These are phyloP conservation scores for Globisporangium splendens DNA, from an alignment of 352 stramenopile species.

Conservation along the genomic window DNA sequence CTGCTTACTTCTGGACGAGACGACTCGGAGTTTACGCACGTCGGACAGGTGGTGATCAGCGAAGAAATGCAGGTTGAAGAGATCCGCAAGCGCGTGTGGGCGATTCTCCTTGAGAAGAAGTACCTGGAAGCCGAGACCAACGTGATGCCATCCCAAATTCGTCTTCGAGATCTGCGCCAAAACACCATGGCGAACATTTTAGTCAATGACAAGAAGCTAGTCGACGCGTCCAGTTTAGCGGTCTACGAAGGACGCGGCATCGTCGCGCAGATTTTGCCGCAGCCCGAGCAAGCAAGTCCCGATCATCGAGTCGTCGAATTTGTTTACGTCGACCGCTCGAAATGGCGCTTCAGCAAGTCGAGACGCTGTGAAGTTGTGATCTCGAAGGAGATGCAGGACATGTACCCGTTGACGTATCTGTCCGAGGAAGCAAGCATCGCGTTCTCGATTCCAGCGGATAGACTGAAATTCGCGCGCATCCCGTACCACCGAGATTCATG, in stretches of 20 bases:
- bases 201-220: conserved; percentile 52
- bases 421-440: conserved; percentile 25
- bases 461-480: conserved; percentile 55
- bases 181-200: conserved; percentile 67
- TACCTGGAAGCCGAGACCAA: conserved; percentile 23
- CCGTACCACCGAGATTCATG: conserved; percentile 60
- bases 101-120: conserved; percentile 41
- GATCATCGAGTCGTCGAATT: conserved; percentile 66
- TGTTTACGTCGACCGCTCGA: conserved; percentile 58
- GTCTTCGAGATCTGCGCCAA: conserved; percentile 63
- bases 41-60: conserved; percentile 67
- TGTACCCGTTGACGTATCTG: conserved; percentile 34
- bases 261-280: conserved; percentile 60
- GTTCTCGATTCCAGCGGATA: conserved; percentile 48
- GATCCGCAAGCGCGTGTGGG: conserved; percentile 51
- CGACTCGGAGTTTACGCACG: conserved; percentile 48
- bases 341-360: conserved; percentile 60
- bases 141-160: conserved; percentile 38
- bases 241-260: conserved; percentile 78
- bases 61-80: conserved; percentile 74
- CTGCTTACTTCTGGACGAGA: conserved; percentile 45
- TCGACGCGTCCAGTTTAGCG: conserved; percentile 62
- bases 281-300: conserved; percentile 38
- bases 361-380: conserved; percentile 58
- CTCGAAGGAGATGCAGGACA: conserved; percentile 27